phyloP scores from a whole-genome alignment of 805 yeast genomes.

The Cyberlindnera sargentensis region DNA sequence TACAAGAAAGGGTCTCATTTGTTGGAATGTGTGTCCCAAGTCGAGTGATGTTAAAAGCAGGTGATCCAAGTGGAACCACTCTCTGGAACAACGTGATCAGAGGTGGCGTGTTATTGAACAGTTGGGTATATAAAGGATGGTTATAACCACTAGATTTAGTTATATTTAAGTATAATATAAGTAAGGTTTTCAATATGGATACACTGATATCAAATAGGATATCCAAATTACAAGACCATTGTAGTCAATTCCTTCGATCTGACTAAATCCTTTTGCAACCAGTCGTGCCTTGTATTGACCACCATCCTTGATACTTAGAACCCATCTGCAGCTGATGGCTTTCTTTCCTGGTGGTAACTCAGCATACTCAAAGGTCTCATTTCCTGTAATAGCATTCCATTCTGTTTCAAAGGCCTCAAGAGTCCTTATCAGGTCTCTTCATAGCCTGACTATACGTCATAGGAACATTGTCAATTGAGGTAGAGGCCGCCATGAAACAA shows the following conservation, averaged over 20 bases:
- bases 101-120: too few relatives aligned
- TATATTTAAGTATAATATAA: too few relatives aligned
- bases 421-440: background rate
- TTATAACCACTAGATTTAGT: too few relatives aligned
- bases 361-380: constrained; percentile 2
- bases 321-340: constrained; percentile 3
- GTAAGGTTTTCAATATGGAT: constrained; percentile 1
- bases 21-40: too few relatives aligned
- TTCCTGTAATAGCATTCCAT: background rate
- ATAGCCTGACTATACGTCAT: too few relatives aligned
- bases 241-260: constrained; percentile 21
- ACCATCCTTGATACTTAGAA: background rate
- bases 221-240: constrained; percentile 19
- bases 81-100: too few relatives aligned
- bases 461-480: too few relatives aligned
- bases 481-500: too few relatives aligned
- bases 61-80: background rate
- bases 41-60: background rate
- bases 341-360: constrained; percentile 1
- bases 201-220: constrained; percentile 19
- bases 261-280: constrained; percentile 22
- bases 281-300: constrained; percentile 17
- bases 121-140: too few relatives aligned
- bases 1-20: background rate
- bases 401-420: constrained; percentile 1